phyloP scores from a whole-genome alignment of 1,139 yeast genomes.

The Candida sp. region DNA sequence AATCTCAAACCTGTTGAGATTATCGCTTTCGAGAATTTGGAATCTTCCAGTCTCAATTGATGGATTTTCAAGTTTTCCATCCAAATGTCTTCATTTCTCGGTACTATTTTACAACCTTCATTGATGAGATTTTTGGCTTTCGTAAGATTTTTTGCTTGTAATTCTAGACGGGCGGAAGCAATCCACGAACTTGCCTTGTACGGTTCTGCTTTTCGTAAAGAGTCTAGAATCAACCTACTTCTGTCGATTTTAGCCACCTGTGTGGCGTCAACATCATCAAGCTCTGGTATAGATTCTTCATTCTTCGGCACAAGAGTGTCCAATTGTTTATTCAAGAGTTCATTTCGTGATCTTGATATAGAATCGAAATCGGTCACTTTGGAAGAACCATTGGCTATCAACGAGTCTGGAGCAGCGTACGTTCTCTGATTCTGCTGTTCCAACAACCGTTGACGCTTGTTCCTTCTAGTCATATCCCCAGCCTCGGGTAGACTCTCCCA shows the following conservation, averaged over 20 bases:
- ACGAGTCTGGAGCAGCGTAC: slow-evolving; percentile 81
- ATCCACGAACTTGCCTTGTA: slow-evolving; percentile 81
- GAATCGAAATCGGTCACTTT: slow-evolving; percentile 40
- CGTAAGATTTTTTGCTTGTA: slow-evolving; percentile 51
- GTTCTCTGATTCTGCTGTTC: slow-evolving; percentile 64
- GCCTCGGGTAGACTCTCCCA: slow-evolving; percentile 89
- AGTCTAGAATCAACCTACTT: slow-evolving; percentile 58
- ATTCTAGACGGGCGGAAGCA: slow-evolving; percentile 80
- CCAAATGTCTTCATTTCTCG: slow-evolving; percentile 76
- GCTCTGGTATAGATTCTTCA: slow-evolving; percentile 15
- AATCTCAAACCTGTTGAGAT: slow-evolving; percentile 64
- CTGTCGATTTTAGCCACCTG: slow-evolving; percentile 27
- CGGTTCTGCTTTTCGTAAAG: slow-evolving; percentile 74
- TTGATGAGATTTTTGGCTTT: slow-evolving; percentile 60
- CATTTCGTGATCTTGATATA: slow-evolving; percentile 52
- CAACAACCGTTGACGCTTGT: slow-evolving; percentile 66
- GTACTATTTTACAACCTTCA: slow-evolving; percentile 72
- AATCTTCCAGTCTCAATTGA: slow-evolving; percentile 37
- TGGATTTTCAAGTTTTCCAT: slow-evolving; percentile 74
- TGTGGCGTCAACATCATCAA: not conserved
- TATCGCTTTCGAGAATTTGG: slow-evolving; percentile 45
- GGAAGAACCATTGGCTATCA: slow-evolving; percentile 33
- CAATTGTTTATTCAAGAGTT: slow-evolving; percentile 45
- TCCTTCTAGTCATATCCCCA: slow-evolving; percentile 78
- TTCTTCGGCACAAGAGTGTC: slow-evolving; percentile 21